phyloP scores from a whole-genome alignment of 2,329 filamentous ascomycete genomes.

The Paraphoma sp. region DNA sequence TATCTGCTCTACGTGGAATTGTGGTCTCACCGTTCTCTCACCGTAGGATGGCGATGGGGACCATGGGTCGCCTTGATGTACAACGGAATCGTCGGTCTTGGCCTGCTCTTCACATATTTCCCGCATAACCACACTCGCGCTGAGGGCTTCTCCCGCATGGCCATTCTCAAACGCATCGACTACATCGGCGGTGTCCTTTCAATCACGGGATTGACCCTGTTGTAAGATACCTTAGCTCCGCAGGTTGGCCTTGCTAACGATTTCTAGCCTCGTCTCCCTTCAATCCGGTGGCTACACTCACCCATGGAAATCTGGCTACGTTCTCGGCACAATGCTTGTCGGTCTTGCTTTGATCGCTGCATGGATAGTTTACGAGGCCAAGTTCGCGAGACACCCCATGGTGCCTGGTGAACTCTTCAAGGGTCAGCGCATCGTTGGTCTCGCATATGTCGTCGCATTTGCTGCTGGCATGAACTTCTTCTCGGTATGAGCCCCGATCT shows the following conservation, averaged over 20 bases:
- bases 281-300: conserved; percentile 50
- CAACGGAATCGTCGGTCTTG: conserved; percentile 39
- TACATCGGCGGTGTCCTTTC: conserved; percentile 39
- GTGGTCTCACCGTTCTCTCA: conserved; percentile 32
- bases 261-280: conserved; percentile 46
- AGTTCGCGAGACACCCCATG: conserved; percentile 49
- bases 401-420: conserved; percentile 46
- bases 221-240: conserved; percentile 22
- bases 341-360: conserved; percentile 42
- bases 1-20: conserved; percentile 41
- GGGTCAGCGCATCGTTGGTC: conserved; percentile 39
- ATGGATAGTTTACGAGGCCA: conserved; percentile 48
- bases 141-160: conserved; percentile 37
- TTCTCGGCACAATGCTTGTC: conserved; percentile 45
- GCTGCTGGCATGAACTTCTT: conserved; percentile 46
- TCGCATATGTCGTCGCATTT: conserved; percentile 43
- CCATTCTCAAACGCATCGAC: conserved; percentile 42
- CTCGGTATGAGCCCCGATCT: conserved; percentile 1
- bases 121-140: conserved; percentile 40
- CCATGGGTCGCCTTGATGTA: conserved; percentile 44
- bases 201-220: conserved; percentile 40
- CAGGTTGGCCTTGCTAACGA: conserved; percentile 5
- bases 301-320: conserved; percentile 47
- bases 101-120: conserved; percentile 41
- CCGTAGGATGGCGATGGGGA: conserved; percentile 42